Conservation (phyloP, 75 land plant species). For the Selaginella moellendorffii region DNA sequence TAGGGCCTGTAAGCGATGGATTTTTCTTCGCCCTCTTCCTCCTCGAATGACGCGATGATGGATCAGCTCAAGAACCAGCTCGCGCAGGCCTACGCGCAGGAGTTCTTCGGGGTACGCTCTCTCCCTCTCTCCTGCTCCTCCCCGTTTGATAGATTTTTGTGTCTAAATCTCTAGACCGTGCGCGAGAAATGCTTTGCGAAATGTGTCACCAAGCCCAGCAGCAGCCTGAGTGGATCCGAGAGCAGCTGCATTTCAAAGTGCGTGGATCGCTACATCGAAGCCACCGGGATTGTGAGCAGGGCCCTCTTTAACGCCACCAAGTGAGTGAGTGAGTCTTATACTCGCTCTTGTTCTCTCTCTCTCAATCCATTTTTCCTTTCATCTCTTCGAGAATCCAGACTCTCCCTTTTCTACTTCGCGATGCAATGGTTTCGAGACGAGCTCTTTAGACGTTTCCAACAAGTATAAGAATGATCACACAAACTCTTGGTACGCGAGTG, state of each 20-base stretch:
- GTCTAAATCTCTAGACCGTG: conserved; percentile 38
- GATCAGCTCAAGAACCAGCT: conserved; percentile 64
- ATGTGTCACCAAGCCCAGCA: conserved; percentile 84
- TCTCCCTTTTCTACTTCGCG: no score
- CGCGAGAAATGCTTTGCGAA: conserved; percentile 79
- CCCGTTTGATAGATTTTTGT: not conserved
- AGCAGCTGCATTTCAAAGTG: conserved; percentile 86
- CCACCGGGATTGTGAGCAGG: conserved; percentile 68
- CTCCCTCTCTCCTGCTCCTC: not conserved
- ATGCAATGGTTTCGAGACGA: no score
- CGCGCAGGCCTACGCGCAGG: conserved; percentile 78
- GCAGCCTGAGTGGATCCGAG: conserved; percentile 78
- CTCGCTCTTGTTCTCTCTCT: no score
- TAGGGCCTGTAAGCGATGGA: not conserved
- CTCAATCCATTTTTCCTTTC: no score
- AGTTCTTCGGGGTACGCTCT: conserved; percentile 48
- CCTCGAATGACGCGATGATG: conserved; percentile 35
- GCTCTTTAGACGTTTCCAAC: no score
- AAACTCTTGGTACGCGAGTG: no score
- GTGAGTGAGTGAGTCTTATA: no score
- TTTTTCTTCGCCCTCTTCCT: conserved; percentile 13
- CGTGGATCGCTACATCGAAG: conserved; percentile 94
- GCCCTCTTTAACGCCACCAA: conserved; percentile 47
- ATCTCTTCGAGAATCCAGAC: no score
- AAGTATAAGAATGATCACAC: no score